phyloP scores from a whole-genome alignment of 2,329 filamentous ascomycete species.

The Cytospora mali region DNA sequence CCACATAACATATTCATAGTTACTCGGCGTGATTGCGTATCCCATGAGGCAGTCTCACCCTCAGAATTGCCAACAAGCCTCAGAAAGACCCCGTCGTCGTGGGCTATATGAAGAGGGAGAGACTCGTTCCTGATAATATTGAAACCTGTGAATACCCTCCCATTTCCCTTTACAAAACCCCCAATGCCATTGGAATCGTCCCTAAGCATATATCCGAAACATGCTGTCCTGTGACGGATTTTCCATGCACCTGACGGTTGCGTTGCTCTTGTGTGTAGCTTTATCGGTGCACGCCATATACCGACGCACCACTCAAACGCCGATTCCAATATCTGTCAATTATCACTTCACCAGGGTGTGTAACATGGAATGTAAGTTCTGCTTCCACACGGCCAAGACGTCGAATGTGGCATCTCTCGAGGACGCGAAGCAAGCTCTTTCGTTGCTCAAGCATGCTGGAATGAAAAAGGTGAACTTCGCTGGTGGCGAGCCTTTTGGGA shows the following conservation, averaged over 20 bases:
- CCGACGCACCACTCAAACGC: not conserved
- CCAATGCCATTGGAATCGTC: no score
- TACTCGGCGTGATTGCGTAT: not conserved
- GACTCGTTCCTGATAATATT: not conserved
- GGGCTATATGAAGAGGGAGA: not conserved
- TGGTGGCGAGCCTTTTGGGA: slow-evolving; percentile 43
- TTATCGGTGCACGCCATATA: not conserved
- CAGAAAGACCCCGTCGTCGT: no score
- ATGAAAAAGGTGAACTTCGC: slow-evolving; percentile 29
- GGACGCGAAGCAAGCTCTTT: slow-evolving; percentile 48
- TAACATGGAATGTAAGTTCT: slow-evolving; percentile 49
- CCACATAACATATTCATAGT: not conserved
- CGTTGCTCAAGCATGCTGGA: slow-evolving; percentile 48
- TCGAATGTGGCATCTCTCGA: slow-evolving; percentile 46
- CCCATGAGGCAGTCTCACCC: not conserved
- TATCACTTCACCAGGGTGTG: slow-evolving; percentile 30
- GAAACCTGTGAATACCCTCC: not conserved
- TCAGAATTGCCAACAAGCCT: no score
- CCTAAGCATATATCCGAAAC: not conserved
- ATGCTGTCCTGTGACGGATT: not conserved
- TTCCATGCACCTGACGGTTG: not conserved
- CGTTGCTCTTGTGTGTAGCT: not conserved
- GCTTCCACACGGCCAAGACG: slow-evolving; percentile 57
- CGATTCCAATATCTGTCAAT: slow-evolving; percentile 29
- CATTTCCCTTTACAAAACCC: not conserved